Evolutionary conservation across 2,329 filamentous ascomycete species (phyloP).

Genomic region (Plectosphaerella sp.): DNA sequence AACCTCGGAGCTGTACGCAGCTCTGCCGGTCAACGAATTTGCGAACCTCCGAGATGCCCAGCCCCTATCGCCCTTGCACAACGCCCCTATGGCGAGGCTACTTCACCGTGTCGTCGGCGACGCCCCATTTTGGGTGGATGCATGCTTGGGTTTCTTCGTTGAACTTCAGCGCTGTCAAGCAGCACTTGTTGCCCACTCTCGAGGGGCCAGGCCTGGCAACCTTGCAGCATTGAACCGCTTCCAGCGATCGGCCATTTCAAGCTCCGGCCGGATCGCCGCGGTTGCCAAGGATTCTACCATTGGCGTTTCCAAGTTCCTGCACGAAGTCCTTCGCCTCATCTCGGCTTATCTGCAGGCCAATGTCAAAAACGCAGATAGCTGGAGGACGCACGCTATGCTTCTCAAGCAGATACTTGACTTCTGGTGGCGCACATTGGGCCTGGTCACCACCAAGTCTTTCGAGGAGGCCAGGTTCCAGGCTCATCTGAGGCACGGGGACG

Average conservation of each 20-base stretch:
- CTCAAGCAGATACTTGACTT: conserved; percentile 43
- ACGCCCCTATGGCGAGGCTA: conserved; percentile 46
- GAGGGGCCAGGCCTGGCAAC: conserved; percentile 38
- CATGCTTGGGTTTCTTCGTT: conserved; percentile 45
- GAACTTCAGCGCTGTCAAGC: conserved; percentile 37
- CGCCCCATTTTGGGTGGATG: conserved; percentile 43
- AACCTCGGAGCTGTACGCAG: conserved; percentile 29
- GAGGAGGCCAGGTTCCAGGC: conserved; percentile 63
- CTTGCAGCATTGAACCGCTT: conserved; percentile 54
- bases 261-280: conserved; percentile 46
- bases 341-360: conserved; percentile 36
- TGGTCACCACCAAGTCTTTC: conserved; percentile 42
- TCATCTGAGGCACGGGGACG: conserved; percentile 47
- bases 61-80: conserved; percentile 57
- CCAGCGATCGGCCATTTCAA: conserved; percentile 53
- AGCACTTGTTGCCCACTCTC: conserved; percentile 34
- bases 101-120: conserved; percentile 25
- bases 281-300: conserved; percentile 59
- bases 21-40: conserved; percentile 20
- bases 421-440: conserved; percentile 47
- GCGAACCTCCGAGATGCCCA: conserved; percentile 33
- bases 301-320: conserved; percentile 46
- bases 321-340: conserved; percentile 33
- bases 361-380: conserved; percentile 18
- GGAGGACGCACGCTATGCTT: conserved; percentile 26